Evolutionary conservation across 2,329 filamentous ascomycete genomes (phyloP), one percentile per base, ranked within the genome.

Genomic region (Arthroderma sp.): DNA sequence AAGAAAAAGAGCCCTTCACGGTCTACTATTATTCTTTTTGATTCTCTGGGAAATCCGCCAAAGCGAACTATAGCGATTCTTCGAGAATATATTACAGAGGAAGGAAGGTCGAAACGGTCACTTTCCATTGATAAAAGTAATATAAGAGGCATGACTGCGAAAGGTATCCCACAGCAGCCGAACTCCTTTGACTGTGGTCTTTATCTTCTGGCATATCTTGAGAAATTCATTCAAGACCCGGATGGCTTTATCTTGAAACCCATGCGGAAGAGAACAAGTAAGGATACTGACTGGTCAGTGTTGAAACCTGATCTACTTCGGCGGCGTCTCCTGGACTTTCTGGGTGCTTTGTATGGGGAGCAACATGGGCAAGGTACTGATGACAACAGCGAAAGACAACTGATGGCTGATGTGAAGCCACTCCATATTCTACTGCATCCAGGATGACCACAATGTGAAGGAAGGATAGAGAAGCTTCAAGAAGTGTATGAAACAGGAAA

Each of bases 191-290:
- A 38, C 36, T 38, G 36, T 5, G n/a, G 36, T 22, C 36, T 38
- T 38, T 38, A 38, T 22, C 36, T 38, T 38, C 27, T 38, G 36
- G n/a, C 36, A 38, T 38, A 38, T 38, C 36, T 38, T 38, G n/a
- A 38, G 36, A 38, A 38, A 38, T 38, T 38, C 27, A 38, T 38
- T 38, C 36, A 38, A 38, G 27, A 38, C 36, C 36, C 36, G n/a
- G 36, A 22, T 38, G 36, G 36, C 27, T 38, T 38, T 6, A 11
- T 38, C 27, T 11, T 22, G n/a, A 38, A 38, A 38, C 36, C 27
- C 27, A n/a, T 38, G n/a, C 5, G 27, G 36, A 38, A 38, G 36
- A 22, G n/a, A 38, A 38, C 27, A 22, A 38, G n/a, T n/a, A 38
- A 38, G 36, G 36, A 38, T 11, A 11, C 27, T 38, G n/a, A 38